Conservation (phyloP, 176 grass and related monocot genomes). For the Musa itinerans region DNA sequence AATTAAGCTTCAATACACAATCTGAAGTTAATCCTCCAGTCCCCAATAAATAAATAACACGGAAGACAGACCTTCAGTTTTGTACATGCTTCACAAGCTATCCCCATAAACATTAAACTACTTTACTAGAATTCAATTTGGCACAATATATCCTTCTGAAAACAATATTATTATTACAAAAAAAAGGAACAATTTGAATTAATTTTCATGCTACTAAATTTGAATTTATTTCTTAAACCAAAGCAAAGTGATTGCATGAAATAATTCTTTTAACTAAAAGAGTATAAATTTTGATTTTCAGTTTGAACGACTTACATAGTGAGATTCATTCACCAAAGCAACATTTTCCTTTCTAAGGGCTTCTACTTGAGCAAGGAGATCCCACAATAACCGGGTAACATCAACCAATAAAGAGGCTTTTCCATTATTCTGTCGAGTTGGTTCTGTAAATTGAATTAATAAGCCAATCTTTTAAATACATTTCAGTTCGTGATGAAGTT, state of each 20-base stretch:
- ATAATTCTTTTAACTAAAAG: background rate
- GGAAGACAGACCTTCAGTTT: background rate
- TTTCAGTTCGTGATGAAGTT: background rate
- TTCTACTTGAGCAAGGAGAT: slow-evolving; percentile 13
- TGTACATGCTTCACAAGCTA: too few relatives aligned
- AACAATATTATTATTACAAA: too few relatives aligned
- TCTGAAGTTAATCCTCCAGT: background rate
- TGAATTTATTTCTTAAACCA: background rate
- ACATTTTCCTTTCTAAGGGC: slow-evolving; percentile 18
- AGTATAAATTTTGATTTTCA: background rate
- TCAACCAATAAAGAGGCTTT: slow-evolving; percentile 27
- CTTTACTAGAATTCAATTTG: too few relatives aligned
- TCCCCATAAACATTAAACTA: too few relatives aligned
- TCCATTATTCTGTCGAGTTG: slow-evolving; percentile 16
- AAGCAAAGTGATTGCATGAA: background rate
- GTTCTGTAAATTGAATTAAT: slow-evolving; percentile 8
- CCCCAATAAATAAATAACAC: background rate
- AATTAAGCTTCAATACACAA: background rate
- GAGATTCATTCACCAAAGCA: slow-evolving; percentile 16
- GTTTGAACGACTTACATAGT: slow-evolving; percentile 18
- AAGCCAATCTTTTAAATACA: background rate
- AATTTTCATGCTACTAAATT: too few relatives aligned
- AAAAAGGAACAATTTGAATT: too few relatives aligned
- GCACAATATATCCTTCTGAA: too few relatives aligned
- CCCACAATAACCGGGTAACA: slow-evolving; percentile 9